A percentile compares a stretch with the other conserved stretches of the same genome.
These are phyloP conservation scores for Elsinoe australis DNA, from an alignment of 2,329 filamentous ascomycete genomes.

Conservation along the genomic window DNA sequence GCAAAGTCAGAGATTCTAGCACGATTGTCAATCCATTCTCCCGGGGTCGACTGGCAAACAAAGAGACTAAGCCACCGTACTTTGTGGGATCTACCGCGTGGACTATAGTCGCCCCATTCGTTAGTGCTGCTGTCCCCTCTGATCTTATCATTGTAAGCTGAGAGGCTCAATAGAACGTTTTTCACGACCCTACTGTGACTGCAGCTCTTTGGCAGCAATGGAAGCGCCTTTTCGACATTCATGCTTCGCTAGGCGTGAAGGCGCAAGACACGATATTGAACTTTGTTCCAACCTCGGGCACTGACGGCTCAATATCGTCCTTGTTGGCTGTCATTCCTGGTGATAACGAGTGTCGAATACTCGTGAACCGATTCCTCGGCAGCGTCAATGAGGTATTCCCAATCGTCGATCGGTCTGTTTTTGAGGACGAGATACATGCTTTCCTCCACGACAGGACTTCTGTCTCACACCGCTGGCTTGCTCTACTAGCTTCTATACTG, in stretches of 20 bases:
- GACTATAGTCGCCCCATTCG: conserved; percentile 1
- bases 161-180: no score
- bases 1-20: not conserved
- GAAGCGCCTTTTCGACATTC: conserved; percentile 1
- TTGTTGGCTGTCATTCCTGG: not conserved
- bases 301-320: not conserved
- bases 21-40: not conserved
- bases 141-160: no score
- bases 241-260: not conserved
- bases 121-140: no score
- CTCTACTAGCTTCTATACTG: conserved; percentile 4
- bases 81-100: conserved; percentile 7
- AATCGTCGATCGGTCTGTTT: not conserved
- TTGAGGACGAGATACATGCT: not conserved
- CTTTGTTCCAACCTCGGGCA: not conserved
- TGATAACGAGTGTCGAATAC: conserved; percentile 7
- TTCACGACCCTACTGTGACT: not conserved
- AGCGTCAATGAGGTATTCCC: conserved; percentile 5
- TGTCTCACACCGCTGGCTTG: not conserved
- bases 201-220: not conserved
- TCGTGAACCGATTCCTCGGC: conserved; percentile 5
- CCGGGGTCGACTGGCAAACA: not conserved
- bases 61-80: not conserved
- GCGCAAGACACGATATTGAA: conserved; percentile 8
- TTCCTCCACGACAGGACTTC: conserved; percentile 1